Conservation (phyloP, 2,329 filamentous ascomycete genomes). For the Macrophomina tecta region DNA sequence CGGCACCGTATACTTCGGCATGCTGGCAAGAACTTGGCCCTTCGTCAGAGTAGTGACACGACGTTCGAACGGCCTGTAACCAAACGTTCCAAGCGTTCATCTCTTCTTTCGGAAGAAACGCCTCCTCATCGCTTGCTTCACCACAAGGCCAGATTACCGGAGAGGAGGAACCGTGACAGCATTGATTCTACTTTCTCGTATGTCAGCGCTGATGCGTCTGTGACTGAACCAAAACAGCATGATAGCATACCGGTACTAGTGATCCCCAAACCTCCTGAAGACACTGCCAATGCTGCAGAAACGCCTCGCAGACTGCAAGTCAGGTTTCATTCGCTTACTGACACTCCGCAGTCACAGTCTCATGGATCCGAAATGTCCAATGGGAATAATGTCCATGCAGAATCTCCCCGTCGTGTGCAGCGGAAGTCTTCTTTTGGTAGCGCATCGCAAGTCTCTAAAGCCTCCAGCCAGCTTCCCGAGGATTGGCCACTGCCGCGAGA, state of each 20-base stretch:
- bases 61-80: constrained; percentile 49
- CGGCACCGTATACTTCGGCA: constrained; percentile 57
- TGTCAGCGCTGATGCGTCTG: constrained; percentile 8
- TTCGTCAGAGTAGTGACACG: constrained; percentile 50
- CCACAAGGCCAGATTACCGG: constrained; percentile 57
- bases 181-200: constrained; percentile 34
- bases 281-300: constrained; percentile 10
- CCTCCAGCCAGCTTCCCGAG: constrained; percentile 2
- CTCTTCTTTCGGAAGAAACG: constrained; percentile 50
- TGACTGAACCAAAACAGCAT: background rate
- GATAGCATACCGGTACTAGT: constrained; percentile 27
- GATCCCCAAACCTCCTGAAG: constrained; percentile 1
- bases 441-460: background rate
- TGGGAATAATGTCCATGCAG: background rate
- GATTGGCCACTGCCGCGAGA: constrained; percentile 13
- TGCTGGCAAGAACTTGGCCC: constrained; percentile 58
- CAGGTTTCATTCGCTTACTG: constrained; percentile 24
- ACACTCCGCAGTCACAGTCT: constrained; percentile 17
- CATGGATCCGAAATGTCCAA: background rate
- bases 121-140: constrained; percentile 57
- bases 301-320: constrained; percentile 16
- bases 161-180: constrained; percentile 46
- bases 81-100: constrained; percentile 52
- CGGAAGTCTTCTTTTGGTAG: constrained; percentile 9
- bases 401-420: background rate